phyloP scores from a whole-genome alignment of 805 yeast genomes.

The Monosporozyma yasuniensis region DNA sequence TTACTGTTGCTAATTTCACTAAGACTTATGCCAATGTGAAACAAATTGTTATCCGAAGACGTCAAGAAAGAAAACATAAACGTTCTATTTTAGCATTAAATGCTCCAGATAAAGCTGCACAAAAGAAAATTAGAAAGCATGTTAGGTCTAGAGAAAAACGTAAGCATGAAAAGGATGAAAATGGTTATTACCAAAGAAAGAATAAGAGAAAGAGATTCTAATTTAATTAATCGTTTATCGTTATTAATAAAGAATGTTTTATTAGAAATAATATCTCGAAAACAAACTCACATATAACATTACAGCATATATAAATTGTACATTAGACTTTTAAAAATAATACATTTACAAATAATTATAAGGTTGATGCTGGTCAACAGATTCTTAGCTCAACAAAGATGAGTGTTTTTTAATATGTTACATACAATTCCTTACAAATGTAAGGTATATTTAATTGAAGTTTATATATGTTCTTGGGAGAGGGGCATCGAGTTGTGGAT shows the following conservation, averaged over 20 bases:
- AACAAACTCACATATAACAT: neutral
- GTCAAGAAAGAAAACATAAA: constrained; percentile 68
- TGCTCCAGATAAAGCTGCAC: constrained; percentile 78
- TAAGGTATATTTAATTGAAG: neutral
- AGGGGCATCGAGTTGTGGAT: neutral
- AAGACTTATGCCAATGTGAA: constrained; percentile 54
- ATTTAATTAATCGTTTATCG: neutral
- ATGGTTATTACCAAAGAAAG: constrained; percentile 63
- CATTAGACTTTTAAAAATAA: neutral
- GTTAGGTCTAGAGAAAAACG: constrained; percentile 68
- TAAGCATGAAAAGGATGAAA: constrained; percentile 63
- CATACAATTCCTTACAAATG: neutral
- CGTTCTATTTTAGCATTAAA: constrained; percentile 66
- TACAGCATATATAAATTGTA: neutral
- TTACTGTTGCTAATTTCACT: constrained; percentile 67
- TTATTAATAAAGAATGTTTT: too few species aligned
- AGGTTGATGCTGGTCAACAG: neutral
- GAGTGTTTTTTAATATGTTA: neutral
- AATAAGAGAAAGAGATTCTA: constrained; percentile 35
- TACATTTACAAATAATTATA: neutral
- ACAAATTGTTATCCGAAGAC: constrained; percentile 46
- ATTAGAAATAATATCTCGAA: too few species aligned
- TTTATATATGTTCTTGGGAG: neutral
- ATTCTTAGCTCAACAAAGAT: neutral
- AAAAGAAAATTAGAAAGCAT: constrained; percentile 68